Conservation (phyloP, 805 yeast species). For the Metschnikowia noctiluminum region DNA sequence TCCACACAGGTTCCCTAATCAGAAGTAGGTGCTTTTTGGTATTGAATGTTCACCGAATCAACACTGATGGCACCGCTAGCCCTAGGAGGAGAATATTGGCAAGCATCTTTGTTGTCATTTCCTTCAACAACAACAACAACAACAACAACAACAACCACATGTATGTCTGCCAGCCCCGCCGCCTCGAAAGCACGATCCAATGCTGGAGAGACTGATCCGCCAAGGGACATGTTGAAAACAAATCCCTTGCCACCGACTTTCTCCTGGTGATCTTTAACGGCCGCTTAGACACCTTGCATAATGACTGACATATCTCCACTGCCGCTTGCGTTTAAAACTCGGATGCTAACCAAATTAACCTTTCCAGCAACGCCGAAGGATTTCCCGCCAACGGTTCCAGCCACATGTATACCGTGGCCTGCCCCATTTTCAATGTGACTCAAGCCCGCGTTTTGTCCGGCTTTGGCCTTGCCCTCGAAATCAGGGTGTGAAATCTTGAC, state of each 20-base stretch:
- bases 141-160: slow-evolving; percentile 94
- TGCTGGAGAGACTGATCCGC: slow-evolving; percentile 89
- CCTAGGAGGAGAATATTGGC: slow-evolving; percentile 88
- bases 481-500: slow-evolving; percentile 70
- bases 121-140: slow-evolving; percentile 97
- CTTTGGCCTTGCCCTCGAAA: slow-evolving; percentile 76
- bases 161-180: slow-evolving; percentile 83
- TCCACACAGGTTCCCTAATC: slow-evolving; percentile 96
- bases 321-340: slow-evolving; percentile 79
- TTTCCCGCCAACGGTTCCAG: slow-evolving; percentile 85
- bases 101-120: slow-evolving; percentile 90
- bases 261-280: slow-evolving; percentile 66
- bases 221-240: slow-evolving; percentile 89
- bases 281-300: slow-evolving; percentile 79
- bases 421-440: slow-evolving; percentile 56
- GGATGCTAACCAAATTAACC: slow-evolving; percentile 76
- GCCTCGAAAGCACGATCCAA: slow-evolving; percentile 86
- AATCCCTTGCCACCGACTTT: slow-evolving; percentile 77
- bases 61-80: slow-evolving; percentile 85
- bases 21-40: slow-evolving; percentile 90
- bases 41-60: slow-evolving; percentile 89
- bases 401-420: slow-evolving; percentile 96
- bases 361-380: slow-evolving; percentile 82
- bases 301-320: slow-evolving; percentile 83
- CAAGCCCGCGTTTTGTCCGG: slow-evolving; percentile 33